Percentiles rank a stretch among this genome's conserved stretches.
Conservation (phyloP, 2,329 filamentous ascomycete genomes). For the Xylaria sp. region DNA sequence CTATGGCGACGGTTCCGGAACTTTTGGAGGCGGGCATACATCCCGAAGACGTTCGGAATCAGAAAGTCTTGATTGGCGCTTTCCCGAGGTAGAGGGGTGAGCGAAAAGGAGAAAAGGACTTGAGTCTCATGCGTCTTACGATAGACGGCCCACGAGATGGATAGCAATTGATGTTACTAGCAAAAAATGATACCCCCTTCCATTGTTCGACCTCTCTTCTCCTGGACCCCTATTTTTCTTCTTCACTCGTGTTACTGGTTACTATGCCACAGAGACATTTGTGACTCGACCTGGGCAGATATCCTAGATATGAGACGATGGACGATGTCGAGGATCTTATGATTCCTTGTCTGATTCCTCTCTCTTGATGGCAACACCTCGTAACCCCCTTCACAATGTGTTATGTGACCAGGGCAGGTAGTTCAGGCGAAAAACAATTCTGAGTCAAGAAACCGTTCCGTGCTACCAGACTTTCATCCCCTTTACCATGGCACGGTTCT, state of each 20-base stretch:
- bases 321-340: background rate
- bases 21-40: constrained; percentile 14
- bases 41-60: constrained; percentile 19
- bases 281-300: background rate
- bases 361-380: background rate
- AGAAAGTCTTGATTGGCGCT: constrained; percentile 18
- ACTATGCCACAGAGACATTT: background rate
- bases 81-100: constrained; percentile 12
- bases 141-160: background rate
- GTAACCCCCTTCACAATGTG: too few species aligned
- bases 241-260: background rate
- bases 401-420: background rate
- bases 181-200: background rate
- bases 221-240: background rate
- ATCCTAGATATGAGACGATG: background rate
- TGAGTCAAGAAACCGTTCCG: background rate
- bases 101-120: background rate
- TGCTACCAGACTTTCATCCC: background rate
- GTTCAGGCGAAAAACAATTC: background rate
- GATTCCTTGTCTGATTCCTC: background rate
- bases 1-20: constrained; percentile 14
- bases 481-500: background rate
- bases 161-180: background rate
- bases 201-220: background rate
- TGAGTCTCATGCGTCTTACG: background rate